phyloP scores from a whole-genome alignment of 2,329 filamentous ascomycete genomes.

The Xylaria sp. region DNA sequence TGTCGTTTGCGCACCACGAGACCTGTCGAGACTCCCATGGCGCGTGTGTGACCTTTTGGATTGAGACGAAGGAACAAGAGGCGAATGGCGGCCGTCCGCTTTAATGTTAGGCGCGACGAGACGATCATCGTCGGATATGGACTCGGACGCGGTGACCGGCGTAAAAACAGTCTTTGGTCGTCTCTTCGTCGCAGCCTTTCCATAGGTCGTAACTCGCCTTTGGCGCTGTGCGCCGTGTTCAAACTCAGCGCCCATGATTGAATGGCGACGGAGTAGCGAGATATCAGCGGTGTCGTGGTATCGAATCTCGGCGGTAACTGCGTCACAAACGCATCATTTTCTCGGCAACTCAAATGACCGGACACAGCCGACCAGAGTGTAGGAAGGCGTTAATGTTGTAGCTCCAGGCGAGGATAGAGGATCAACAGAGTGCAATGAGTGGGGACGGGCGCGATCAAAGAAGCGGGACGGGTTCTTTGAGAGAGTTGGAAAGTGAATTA shows the following conservation, averaged over 20 bases:
- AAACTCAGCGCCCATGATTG: conserved; percentile 34
- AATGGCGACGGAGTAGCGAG: conserved; percentile 6
- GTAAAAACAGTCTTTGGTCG: conserved; percentile 36
- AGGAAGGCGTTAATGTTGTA: neutral
- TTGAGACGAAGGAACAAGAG: conserved; percentile 31
- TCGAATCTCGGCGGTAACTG: neutral
- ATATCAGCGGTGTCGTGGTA: conserved; percentile 1
- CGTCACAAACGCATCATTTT: conserved; percentile 31
- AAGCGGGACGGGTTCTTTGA: neutral
- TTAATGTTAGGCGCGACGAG: conserved; percentile 31
- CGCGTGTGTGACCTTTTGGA: conserved; percentile 24
- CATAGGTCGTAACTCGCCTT: conserved; percentile 39
- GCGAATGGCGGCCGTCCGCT: conserved; percentile 28
- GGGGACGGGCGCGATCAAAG: conserved; percentile 3
- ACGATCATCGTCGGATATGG: conserved; percentile 39
- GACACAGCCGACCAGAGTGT: conserved; percentile 5
- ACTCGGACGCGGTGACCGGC: conserved; percentile 34
- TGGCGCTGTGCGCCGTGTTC: conserved; percentile 38
- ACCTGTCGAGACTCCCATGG: conserved; percentile 20
- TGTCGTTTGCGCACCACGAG: conserved; percentile 18
- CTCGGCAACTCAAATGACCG: conserved; percentile 24
- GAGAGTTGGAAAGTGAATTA: neutral
- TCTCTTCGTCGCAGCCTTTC: conserved; percentile 36
- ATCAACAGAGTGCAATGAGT: neutral
- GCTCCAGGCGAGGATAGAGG: neutral